phyloP scores from a whole-genome alignment of 176 grass and related monocot genomes.

The Oryza longistaminata region DNA sequence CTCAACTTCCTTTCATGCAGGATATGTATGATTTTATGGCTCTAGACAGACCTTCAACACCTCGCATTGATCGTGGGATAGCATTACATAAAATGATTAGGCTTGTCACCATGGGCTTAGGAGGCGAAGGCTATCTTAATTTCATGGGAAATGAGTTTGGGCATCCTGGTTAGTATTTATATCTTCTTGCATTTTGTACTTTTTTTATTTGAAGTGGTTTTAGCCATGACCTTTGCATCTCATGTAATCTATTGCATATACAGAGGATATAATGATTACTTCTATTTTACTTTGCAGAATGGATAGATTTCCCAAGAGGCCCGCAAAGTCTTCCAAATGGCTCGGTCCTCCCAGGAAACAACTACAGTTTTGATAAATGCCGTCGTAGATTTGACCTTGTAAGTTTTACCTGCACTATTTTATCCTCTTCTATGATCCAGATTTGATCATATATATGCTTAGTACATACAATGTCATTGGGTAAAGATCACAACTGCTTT shows the following conservation, averaged over 20 bases:
- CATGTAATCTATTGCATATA: slow-evolving; percentile 8
- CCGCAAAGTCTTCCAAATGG: slow-evolving; percentile 76
- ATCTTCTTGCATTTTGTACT: slow-evolving; percentile 38
- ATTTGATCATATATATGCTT: slow-evolving; percentile 15
- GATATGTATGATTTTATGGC: slow-evolving; percentile 99
- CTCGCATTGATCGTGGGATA: slow-evolving; percentile 94
- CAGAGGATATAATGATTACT: slow-evolving; percentile 25
- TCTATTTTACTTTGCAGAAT: slow-evolving; percentile 65
- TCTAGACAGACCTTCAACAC: slow-evolving; percentile 85
- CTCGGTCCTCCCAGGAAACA: slow-evolving; percentile 70
- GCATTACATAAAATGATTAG: slow-evolving; percentile 99
- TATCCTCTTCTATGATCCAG: slow-evolving; percentile 11
- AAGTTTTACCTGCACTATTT: slow-evolving; percentile 50
- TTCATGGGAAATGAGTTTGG: slow-evolving; percentile 99
- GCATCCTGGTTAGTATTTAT: slow-evolving; percentile 93
- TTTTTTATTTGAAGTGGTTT: slow-evolving; percentile 18
- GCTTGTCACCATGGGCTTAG: slow-evolving; percentile 92
- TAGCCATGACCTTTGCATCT: not conserved
- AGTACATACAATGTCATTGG: slow-evolving; percentile 12
- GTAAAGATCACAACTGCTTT: slow-evolving; percentile 19
- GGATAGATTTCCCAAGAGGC: slow-evolving; percentile 96
- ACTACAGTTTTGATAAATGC: slow-evolving; percentile 91
- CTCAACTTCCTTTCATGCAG: slow-evolving; percentile 42
- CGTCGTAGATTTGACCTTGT: slow-evolving; percentile 96
- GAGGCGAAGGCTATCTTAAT: slow-evolving; percentile 96